phyloP scores from a whole-genome alignment of 192 early-diverging fungal genomes.

The Gonapodya sp. region DNA sequence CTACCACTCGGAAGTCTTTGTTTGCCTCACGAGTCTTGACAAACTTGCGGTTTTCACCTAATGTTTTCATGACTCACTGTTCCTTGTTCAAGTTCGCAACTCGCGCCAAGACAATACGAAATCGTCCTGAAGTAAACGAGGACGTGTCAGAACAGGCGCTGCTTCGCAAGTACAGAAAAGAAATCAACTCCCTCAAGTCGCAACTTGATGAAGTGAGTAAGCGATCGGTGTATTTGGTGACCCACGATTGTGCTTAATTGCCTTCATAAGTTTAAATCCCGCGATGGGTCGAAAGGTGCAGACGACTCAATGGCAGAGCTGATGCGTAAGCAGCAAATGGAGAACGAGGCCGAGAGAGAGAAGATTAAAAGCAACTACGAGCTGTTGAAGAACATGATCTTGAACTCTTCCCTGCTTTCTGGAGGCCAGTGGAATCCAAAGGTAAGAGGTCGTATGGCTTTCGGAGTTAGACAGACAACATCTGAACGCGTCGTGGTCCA shows the following conservation, averaged over 20 bases:
- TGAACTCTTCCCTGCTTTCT: slow-evolving; percentile 1
- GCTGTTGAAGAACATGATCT: not conserved
- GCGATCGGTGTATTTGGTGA: no score
- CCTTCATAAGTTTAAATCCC: not conserved
- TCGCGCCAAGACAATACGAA: slow-evolving; percentile 14
- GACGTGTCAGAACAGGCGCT: slow-evolving; percentile 2
- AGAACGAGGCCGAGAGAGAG: slow-evolving; percentile 6
- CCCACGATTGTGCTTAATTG: no score
- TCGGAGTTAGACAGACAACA: not conserved
- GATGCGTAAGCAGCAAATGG: slow-evolving; percentile 1
- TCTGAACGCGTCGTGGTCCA: not conserved
- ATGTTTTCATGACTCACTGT: not conserved
- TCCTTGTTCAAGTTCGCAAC: slow-evolving; percentile 5
- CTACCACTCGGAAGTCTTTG: no score
- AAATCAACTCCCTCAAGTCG: not conserved
- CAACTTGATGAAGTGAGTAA: not conserved
- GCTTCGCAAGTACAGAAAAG: not conserved
- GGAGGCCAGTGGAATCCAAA: not conserved
- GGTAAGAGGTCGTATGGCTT: not conserved
- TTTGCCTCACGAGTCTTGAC: not conserved
- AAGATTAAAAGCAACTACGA: not conserved
- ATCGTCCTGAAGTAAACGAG: slow-evolving; percentile 15
- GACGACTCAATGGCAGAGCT: not conserved
- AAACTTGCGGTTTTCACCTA: not conserved
- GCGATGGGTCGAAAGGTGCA: not conserved